Conservation (phyloP, 495 filamentous ascomycete genomes). For the Cercophora samala region DNA sequence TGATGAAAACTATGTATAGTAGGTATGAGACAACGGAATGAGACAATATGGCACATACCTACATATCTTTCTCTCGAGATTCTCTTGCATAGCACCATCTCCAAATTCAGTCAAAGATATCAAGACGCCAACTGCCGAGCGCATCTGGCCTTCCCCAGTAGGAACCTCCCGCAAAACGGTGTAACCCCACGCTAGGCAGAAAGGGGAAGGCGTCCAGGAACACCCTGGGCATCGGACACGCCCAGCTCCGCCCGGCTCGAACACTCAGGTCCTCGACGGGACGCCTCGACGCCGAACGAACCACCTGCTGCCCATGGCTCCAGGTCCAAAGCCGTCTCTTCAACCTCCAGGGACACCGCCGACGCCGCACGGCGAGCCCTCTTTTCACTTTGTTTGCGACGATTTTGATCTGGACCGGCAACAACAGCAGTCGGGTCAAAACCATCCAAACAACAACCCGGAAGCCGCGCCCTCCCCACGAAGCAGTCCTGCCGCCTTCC, state of each 20-base stretch:
- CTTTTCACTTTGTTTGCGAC: slow-evolving; percentile 19
- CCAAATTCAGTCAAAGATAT: background rate
- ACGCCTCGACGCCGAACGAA: slow-evolving; percentile 9
- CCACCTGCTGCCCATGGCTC: slow-evolving; percentile 14
- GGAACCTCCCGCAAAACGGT: slow-evolving; percentile 4
- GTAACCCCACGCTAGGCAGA: slow-evolving; percentile 15
- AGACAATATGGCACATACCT: background rate
- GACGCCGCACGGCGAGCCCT: slow-evolving; percentile 28
- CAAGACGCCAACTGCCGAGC: background rate
- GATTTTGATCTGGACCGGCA: slow-evolving; percentile 17
- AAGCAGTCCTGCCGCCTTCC: slow-evolving; percentile 21
- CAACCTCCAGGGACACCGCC: slow-evolving; percentile 19
- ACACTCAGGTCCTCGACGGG: background rate
- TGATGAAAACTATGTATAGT: background rate
- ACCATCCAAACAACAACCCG: background rate
- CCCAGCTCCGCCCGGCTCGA: slow-evolving; percentile 14
- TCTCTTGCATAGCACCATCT: background rate
- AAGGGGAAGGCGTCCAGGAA: slow-evolving; percentile 10
- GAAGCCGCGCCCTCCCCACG: slow-evolving; percentile 10
- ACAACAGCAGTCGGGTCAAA: background rate
- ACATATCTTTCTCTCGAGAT: too few relatives aligned
- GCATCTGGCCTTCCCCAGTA: slow-evolving; percentile 9
- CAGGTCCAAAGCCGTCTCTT: background rate
- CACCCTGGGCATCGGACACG: slow-evolving; percentile 1
- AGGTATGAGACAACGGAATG: background rate